phyloP scores from a whole-genome alignment of 306 rosid genomes.

The Hylodesmum podocarpum region DNA sequence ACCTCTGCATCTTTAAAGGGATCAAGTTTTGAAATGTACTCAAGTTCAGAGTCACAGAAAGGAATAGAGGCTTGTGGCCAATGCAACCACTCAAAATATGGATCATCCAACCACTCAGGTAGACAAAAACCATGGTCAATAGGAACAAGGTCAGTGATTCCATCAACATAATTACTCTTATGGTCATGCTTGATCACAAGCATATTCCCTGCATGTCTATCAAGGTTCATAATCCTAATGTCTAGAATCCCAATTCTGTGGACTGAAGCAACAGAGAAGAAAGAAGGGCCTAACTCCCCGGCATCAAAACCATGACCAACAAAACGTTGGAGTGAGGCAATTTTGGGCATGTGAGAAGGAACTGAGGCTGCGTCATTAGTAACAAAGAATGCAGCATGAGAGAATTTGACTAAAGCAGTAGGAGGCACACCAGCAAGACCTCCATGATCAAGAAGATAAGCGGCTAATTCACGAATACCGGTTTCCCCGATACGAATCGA shows the following conservation, averaged over 20 bases:
- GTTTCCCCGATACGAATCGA: slow-evolving; percentile 84
- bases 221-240: slow-evolving; percentile 76
- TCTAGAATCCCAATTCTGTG: slow-evolving; percentile 81
- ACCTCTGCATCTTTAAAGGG: slow-evolving; percentile 77
- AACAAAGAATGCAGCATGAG: slow-evolving; percentile 58
- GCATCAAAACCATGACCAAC: slow-evolving; percentile 83
- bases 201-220: slow-evolving; percentile 91
- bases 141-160: slow-evolving; percentile 70
- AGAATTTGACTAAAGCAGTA: slow-evolving; percentile 79
- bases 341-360: slow-evolving; percentile 46
- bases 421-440: slow-evolving; percentile 93
- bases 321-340: slow-evolving; percentile 85
- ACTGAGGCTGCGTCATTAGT: slow-evolving; percentile 15
- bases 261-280: slow-evolving; percentile 71
- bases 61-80: slow-evolving; percentile 93
- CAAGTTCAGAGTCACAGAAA: slow-evolving; percentile 68
- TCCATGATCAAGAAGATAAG: slow-evolving; percentile 89
- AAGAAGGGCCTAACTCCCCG: slow-evolving; percentile 83
- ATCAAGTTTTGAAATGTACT: slow-evolving; percentile 73
- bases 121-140: slow-evolving; percentile 95
- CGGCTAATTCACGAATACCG: slow-evolving; percentile 82
- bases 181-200: slow-evolving; percentile 62
- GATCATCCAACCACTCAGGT: slow-evolving; percentile 95
- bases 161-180: slow-evolving; percentile 23
- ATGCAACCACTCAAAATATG: slow-evolving; percentile 95